Percentiles rank a stretch among this genome's conserved stretches.
phyloP scores from a whole-genome alignment of 495 filamentous ascomycete species.

The Talaromyces proteolyticus region DNA sequence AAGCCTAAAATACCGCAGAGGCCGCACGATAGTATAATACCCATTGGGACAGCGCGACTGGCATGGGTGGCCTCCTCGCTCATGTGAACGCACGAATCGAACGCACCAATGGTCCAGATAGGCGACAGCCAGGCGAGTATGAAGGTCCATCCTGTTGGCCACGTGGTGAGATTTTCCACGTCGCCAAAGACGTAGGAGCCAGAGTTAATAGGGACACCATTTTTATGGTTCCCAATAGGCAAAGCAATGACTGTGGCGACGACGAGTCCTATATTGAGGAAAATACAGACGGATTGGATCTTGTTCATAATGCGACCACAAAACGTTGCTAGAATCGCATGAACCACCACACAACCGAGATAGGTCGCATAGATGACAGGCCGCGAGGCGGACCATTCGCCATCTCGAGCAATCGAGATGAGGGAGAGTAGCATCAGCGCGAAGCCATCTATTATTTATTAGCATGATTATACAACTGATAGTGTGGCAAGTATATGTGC shows the following conservation, averaged over 20 bases:
- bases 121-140: constrained; percentile 61
- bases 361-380: constrained; percentile 60
- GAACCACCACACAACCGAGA: constrained; percentile 48
- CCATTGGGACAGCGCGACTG: constrained; percentile 53
- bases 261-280: constrained; percentile 58
- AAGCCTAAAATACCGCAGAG: constrained; percentile 44
- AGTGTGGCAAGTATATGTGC: not conserved
- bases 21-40: constrained; percentile 43
- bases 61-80: constrained; percentile 61
- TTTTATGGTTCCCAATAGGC: constrained; percentile 46
- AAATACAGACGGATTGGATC: constrained; percentile 58
- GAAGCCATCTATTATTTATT: constrained; percentile 33
- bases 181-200: constrained; percentile 32
- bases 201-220: constrained; percentile 25
- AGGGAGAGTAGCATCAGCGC: constrained; percentile 47
- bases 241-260: constrained; percentile 60
- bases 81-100: constrained; percentile 55
- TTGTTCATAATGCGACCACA: constrained; percentile 57
- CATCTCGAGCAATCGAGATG: constrained; percentile 59
- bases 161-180: constrained; percentile 50
- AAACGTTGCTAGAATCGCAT: constrained; percentile 52
- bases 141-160: constrained; percentile 58
- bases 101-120: constrained; percentile 61
- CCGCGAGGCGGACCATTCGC: constrained; percentile 53
- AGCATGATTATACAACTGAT: not conserved